phyloP scores from a whole-genome alignment of 257 asterid species.

The Solanum ahanhuiri region DNA sequence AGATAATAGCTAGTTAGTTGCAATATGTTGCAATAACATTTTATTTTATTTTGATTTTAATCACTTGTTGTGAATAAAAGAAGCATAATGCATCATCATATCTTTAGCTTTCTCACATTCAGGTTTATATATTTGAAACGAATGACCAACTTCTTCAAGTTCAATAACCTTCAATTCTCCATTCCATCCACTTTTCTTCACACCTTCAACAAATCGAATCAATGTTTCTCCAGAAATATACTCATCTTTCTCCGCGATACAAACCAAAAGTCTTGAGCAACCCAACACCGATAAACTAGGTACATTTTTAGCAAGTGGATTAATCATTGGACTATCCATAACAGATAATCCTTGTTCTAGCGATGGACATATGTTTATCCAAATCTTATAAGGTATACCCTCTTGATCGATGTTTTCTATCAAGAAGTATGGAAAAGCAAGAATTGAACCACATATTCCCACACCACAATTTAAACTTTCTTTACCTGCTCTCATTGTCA shows the following conservation, averaged over 20 bases:
- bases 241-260: neutral
- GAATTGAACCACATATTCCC: neutral
- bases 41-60: neutral
- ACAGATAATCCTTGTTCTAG: neutral
- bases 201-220: neutral
- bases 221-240: neutral
- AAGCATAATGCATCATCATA: slow-evolving; percentile 19
- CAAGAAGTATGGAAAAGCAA: neutral
- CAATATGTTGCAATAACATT: neutral
- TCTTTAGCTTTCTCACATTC: slow-evolving; percentile 18
- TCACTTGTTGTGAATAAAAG: slow-evolving; percentile 14
- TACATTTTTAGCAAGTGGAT: neutral
- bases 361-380: neutral
- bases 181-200: neutral
- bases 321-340: neutral
- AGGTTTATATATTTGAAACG: slow-evolving; percentile 9
- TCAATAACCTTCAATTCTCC: slow-evolving; percentile 13
- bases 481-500: neutral
- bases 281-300: neutral
- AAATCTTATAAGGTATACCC: neutral
- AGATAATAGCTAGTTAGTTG: neutral
- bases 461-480: neutral
- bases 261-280: neutral
- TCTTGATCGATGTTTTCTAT: neutral
- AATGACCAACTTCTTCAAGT: slow-evolving; percentile 39